Conservation (phyloP, 1,139 yeast genomes). For the Kodamaea derodonti region DNA sequence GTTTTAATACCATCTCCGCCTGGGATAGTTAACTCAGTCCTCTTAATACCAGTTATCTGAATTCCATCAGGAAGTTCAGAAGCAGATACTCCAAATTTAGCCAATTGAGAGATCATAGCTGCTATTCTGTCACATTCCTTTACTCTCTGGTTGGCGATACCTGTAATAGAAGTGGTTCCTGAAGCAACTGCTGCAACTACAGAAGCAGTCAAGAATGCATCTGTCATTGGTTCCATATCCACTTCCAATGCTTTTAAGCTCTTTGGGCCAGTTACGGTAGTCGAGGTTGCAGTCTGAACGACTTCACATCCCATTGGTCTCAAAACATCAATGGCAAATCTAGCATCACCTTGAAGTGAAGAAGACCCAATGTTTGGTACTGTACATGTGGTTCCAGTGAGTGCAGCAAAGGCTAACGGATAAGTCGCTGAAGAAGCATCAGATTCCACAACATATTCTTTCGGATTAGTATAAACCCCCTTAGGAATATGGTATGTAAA, state of each 20-base stretch:
- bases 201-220: conserved; percentile 94
- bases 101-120: conserved; percentile 88
- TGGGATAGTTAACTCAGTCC: conserved; percentile 48
- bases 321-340: conserved; percentile 90
- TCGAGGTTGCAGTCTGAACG: conserved; percentile 73
- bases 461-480: conserved; percentile 76
- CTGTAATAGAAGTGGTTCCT: conserved; percentile 75
- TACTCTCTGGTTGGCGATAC: conserved; percentile 97
- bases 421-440: conserved; percentile 99
- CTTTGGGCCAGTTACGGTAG: conserved; percentile 90
- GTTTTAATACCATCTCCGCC: conserved; percentile 57
- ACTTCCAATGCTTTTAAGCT: conserved; percentile 66
- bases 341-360: conserved; percentile 95
- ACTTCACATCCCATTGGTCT: conserved; percentile 95
- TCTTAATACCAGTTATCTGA: conserved; percentile 67
- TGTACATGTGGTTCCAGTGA: conserved; percentile 89
- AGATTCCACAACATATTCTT: conserved; percentile 84
- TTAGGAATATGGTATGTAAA: conserved; percentile 88
- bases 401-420: conserved; percentile 97
- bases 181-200: conserved; percentile 90
- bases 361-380: conserved; percentile 91
- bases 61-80: conserved; percentile 90
- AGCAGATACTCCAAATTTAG: conserved; percentile 84
- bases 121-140: conserved; percentile 95
- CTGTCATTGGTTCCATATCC: conserved; percentile 99